These are phyloP conservation scores for Glycine soja DNA, from an alignment of 306 rosid species.

Conservation along the genomic window DNA sequence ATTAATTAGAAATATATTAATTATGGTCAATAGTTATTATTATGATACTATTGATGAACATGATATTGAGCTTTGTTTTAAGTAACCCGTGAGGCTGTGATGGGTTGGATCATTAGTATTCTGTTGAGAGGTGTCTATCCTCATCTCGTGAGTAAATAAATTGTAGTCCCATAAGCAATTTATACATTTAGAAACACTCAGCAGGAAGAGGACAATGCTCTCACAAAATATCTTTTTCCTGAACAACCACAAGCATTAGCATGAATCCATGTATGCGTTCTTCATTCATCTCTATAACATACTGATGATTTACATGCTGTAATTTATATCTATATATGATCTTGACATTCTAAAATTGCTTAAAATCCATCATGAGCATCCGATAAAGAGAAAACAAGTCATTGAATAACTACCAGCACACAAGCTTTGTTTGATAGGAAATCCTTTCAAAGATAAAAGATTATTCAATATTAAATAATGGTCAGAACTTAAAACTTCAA, in stretches of 20 bases:
- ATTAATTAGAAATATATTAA: not conserved
- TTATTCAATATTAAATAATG: constrained; percentile 7
- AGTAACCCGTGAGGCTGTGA: not conserved
- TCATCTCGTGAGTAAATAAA: not conserved
- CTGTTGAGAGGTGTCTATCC: not conserved
- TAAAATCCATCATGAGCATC: not conserved
- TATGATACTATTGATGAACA: not conserved
- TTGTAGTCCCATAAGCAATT: too few species aligned
- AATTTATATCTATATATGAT: not conserved
- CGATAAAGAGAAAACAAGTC: constrained; percentile 14
- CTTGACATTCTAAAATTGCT: not conserved
- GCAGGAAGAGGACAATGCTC: not conserved
- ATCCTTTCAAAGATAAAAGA: not conserved
- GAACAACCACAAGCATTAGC: not conserved
- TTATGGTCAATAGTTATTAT: not conserved
- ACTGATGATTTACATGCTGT: not conserved
- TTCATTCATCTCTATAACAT: not conserved
- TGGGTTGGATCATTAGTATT: not conserved
- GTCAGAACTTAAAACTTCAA: not conserved
- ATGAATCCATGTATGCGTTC: not conserved
- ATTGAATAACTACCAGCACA: constrained; percentile 6
- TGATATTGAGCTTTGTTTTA: too few species aligned
- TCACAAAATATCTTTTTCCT: not conserved
- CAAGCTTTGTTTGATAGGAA: constrained; percentile 13
- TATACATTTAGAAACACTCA: not conserved